Evolutionary conservation across 1,284 basidiomycete genomes (phyloP).

Genomic region (Macrocystidia cucumis): DNA sequence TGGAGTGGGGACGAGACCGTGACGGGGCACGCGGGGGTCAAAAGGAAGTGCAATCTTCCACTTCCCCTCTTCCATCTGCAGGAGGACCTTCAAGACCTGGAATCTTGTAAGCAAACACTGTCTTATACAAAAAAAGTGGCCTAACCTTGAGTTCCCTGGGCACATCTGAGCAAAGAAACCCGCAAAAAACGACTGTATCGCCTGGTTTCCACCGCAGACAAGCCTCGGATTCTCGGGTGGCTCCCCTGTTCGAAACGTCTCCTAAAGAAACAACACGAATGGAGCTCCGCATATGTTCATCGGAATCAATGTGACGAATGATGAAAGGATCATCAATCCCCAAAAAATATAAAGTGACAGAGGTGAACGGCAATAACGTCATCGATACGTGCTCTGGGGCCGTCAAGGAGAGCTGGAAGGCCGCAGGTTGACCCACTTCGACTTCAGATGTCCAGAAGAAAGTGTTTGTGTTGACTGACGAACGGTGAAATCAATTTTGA

Average conservation of each 20-base stretch:
- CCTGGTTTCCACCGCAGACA: slow-evolving; percentile 51
- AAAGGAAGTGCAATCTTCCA: slow-evolving; percentile 64
- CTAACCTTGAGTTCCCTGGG: slow-evolving; percentile 44
- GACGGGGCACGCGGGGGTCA: slow-evolving; percentile 28
- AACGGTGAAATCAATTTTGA: slow-evolving; percentile 4
- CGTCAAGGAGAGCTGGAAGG: slow-evolving; percentile 67
- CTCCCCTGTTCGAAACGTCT: slow-evolving; percentile 19
- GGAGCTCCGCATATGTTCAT: slow-evolving; percentile 9
- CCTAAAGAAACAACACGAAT: slow-evolving; percentile 38
- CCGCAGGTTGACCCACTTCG: slow-evolving; percentile 48
- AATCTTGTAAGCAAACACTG: not conserved
- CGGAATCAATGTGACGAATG: slow-evolving; percentile 32
- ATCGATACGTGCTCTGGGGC: slow-evolving; percentile 38
- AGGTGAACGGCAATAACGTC: slow-evolving; percentile 48
- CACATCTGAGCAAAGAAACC: slow-evolving; percentile 40
- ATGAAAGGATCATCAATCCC: slow-evolving; percentile 36
- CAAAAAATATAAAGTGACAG: slow-evolving; percentile 49
- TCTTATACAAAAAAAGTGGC: slow-evolving; percentile 1
- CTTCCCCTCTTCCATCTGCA: slow-evolving; percentile 44
- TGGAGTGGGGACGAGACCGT: slow-evolving; percentile 20
- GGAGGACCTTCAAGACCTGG: slow-evolving; percentile 43
- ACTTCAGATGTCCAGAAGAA: slow-evolving; percentile 67
- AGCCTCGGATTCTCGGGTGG: slow-evolving; percentile 20
- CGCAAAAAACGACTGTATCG: slow-evolving; percentile 44
- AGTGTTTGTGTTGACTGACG: slow-evolving; percentile 52